Evolutionary conservation across 1,284 basidiomycete genomes (phyloP).

Genomic region (Boletus calvinii): DNA sequence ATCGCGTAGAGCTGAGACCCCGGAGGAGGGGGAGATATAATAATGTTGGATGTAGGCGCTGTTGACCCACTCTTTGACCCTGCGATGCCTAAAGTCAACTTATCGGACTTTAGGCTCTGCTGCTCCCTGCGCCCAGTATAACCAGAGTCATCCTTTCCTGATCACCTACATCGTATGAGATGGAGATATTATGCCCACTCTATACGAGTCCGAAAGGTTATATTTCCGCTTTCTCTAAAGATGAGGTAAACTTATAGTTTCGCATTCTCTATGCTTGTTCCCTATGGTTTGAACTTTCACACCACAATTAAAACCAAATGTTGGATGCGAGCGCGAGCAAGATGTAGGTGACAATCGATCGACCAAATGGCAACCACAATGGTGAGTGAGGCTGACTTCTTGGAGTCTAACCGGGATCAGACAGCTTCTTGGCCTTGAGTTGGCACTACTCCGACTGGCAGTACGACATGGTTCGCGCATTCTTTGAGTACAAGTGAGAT

Average conservation of each 20-base stretch:
- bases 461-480: not conserved
- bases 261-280: not conserved
- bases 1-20: conserved; percentile 55
- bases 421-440: not conserved
- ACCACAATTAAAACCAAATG: not conserved
- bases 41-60: conserved; percentile 11
- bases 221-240: not conserved
- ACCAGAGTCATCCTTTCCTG: conserved; percentile 6
- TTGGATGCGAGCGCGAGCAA: not conserved
- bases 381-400: conserved; percentile 10
- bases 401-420: not conserved
- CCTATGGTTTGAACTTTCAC: conserved; percentile 2
- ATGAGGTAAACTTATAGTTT: conserved; percentile 12
- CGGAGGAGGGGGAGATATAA: conserved; percentile 81
- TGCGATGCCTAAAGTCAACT: conserved; percentile 1
- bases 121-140: not conserved
- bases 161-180: not conserved
- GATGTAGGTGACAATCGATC: not conserved
- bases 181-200: not conserved
- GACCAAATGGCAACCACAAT: not conserved
- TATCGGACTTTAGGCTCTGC: not conserved
- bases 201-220: not conserved
- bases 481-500: not conserved
- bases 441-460: not conserved
- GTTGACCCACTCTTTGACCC: not conserved